phyloP scores from a whole-genome alignment of 805 yeast genomes.

The Spathaspora boniae region DNA sequence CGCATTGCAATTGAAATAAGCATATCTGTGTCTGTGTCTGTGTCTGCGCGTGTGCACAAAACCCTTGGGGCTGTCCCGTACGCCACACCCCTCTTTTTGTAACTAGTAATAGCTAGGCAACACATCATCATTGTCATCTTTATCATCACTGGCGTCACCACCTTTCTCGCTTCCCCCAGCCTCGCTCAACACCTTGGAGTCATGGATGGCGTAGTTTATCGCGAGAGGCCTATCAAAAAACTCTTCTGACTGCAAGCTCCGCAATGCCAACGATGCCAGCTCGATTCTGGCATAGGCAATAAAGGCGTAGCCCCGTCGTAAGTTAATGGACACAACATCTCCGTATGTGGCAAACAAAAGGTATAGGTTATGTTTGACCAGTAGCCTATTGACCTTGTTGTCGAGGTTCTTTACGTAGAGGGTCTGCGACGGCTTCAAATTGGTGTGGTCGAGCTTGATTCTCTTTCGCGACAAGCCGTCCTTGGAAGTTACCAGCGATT shows the following conservation, averaged over 20 bases:
- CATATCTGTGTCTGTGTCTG: background rate
- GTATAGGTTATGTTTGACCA: conserved; percentile 52
- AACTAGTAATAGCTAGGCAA: conserved; percentile 7
- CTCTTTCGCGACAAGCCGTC: no score
- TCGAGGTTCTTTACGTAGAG: conserved; percentile 58
- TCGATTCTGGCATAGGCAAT: conserved; percentile 46
- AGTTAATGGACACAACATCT: conserved; percentile 53
- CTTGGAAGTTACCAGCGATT: no score
- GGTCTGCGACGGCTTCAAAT: conserved; percentile 35
- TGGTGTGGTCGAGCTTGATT: conserved; percentile 7
- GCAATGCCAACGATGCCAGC: conserved; percentile 51
- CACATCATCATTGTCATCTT: conserved; percentile 5
- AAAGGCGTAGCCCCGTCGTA: conserved; percentile 63
- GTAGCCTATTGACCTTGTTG: conserved; percentile 46
- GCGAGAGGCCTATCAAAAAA: conserved; percentile 53
- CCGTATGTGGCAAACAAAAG: conserved; percentile 62
- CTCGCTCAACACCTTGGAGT: conserved; percentile 20
- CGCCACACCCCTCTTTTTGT: no score
- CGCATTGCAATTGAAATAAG: conserved; percentile 35
- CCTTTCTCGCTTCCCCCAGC: background rate
- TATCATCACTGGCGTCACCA: background rate
- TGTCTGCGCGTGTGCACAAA: background rate
- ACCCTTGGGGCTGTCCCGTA: no score
- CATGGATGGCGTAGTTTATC: conserved; percentile 36
- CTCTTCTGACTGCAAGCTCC: conserved; percentile 41